These are phyloP conservation scores for Phyllosticta citribraziliensis DNA, from an alignment of 2,329 filamentous ascomycete genomes.

Conservation along the genomic window DNA sequence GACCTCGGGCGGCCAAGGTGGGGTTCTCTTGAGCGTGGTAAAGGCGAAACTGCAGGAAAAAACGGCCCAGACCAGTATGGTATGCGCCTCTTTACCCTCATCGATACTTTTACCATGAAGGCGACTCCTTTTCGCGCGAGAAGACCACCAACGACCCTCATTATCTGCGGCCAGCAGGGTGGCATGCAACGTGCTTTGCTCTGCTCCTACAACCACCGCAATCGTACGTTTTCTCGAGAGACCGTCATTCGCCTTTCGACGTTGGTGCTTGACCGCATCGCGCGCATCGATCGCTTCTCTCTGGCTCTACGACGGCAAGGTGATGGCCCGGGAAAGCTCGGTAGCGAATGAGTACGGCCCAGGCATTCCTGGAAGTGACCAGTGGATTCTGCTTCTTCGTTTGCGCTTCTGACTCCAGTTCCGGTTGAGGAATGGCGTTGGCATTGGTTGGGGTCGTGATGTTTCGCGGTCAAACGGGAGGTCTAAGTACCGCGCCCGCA, in stretches of 20 bases:
- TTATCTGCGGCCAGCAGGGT: constrained; percentile 29
- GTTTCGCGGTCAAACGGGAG: too few species aligned
- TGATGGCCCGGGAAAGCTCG: background rate
- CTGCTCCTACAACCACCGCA: constrained; percentile 30
- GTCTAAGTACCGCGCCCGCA: too few species aligned
- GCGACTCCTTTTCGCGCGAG: constrained; percentile 28
- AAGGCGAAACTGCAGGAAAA: constrained; percentile 13
- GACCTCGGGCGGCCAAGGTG: constrained; percentile 14
- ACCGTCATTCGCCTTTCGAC: background rate
- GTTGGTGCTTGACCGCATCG: background rate
- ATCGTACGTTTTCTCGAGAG: background rate
- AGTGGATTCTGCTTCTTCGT: background rate
- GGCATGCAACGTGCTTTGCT: constrained; percentile 31
- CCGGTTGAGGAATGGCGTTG: too few species aligned
- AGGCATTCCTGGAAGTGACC: background rate
- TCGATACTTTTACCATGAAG: constrained; percentile 36
- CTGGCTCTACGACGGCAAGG: background rate
- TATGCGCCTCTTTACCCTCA: constrained; percentile 26
- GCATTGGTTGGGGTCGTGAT: too few species aligned
- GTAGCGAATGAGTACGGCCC: background rate
- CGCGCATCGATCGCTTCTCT: background rate
- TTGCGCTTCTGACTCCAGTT: background rate
- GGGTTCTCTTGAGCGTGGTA: constrained; percentile 16
- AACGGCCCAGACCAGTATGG: constrained; percentile 14
- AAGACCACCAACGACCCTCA: constrained; percentile 25